Percentiles rank a stretch among this genome's conserved stretches.
Conservation (phyloP, 768 basidiomycete genomes). For the Phlegmacium glaucopus region DNA sequence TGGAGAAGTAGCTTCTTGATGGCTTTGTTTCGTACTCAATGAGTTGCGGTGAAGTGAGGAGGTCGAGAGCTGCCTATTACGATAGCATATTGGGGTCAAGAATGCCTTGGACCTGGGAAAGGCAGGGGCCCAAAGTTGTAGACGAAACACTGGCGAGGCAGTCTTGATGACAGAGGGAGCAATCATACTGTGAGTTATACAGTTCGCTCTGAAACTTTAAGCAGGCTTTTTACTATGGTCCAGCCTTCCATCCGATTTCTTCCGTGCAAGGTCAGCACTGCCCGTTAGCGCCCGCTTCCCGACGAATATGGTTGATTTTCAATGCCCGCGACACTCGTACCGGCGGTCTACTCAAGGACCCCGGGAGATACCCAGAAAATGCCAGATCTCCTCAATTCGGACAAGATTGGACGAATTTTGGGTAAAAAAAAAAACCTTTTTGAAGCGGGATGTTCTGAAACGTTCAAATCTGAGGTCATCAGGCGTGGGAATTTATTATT, state of each 20-base stretch:
- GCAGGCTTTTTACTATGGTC: background rate
- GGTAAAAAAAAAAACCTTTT: no score
- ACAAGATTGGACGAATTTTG: no score
- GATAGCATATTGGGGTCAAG: background rate
- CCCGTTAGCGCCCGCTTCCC: no score
- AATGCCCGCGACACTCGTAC: constrained; percentile 10
- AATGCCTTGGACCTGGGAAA: constrained; percentile 1
- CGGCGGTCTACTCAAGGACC: constrained; percentile 4
- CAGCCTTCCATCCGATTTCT: no score
- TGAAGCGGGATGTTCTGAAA: no score
- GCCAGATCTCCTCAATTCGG: no score
- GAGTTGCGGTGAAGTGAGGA: constrained; percentile 5
- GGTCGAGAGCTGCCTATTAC: constrained; percentile 8
- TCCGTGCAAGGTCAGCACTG: no score
- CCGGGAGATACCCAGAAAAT: background rate
- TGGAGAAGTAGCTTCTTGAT: constrained; percentile 11
- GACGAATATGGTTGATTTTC: constrained; percentile 1
- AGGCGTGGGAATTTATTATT: no score
- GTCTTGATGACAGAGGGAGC: constrained; percentile 14
- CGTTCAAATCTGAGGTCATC: no score
- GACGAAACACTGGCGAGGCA: constrained; percentile 6
- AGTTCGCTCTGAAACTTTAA: background rate
- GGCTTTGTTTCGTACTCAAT: constrained; percentile 12
- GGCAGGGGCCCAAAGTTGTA: constrained; percentile 1
- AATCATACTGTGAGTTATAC: constrained; percentile 9